Percentiles rank a stretch among this genome's conserved stretches.
Conservation (phyloP, 2,329 filamentous ascomycete genomes). For the Colletotrichum scovillei region DNA sequence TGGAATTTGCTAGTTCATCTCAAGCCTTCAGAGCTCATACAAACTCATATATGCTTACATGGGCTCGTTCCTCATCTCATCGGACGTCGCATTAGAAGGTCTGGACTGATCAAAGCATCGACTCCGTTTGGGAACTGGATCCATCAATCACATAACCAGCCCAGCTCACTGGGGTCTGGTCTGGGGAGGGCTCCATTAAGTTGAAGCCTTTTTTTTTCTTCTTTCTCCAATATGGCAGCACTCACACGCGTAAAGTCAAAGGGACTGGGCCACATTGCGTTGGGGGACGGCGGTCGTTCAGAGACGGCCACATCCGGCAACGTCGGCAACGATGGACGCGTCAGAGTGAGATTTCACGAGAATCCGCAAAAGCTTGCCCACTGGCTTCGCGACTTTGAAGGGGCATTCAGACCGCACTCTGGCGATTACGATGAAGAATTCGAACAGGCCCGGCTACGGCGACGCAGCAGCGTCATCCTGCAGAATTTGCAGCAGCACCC, state of each 20-base stretch:
- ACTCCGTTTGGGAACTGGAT: too few species aligned
- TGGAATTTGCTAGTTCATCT: neutral
- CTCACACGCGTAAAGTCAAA: slow-evolving; percentile 43
- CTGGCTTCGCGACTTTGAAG: slow-evolving; percentile 42
- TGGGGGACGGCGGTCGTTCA: slow-evolving; percentile 38
- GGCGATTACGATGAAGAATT: neutral
- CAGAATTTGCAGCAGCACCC: slow-evolving; percentile 21
- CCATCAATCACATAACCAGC: neutral
- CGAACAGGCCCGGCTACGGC: neutral
- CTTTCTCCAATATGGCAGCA: slow-evolving; percentile 40
- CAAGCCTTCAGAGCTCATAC: neutral
- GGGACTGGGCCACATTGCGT: slow-evolving; percentile 41
- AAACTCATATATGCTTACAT: neutral
- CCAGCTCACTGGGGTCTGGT: neutral
- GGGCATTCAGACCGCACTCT: slow-evolving; percentile 8
- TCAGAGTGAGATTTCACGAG: slow-evolving; percentile 45
- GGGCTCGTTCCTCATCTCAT: neutral
- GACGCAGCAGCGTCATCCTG: slow-evolving; percentile 20
- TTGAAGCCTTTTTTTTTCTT: neutral
- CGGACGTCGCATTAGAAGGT: neutral
- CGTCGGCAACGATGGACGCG: slow-evolving; percentile 45
- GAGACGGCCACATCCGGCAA: slow-evolving; percentile 40
- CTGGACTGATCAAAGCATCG: neutral
- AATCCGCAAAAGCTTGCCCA: slow-evolving; percentile 41
- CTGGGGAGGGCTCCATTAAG: neutral